Base-by-base conservation (phyloP, 768 basidiomycete species). In the Strobilomyces dryophilus region DNA sequence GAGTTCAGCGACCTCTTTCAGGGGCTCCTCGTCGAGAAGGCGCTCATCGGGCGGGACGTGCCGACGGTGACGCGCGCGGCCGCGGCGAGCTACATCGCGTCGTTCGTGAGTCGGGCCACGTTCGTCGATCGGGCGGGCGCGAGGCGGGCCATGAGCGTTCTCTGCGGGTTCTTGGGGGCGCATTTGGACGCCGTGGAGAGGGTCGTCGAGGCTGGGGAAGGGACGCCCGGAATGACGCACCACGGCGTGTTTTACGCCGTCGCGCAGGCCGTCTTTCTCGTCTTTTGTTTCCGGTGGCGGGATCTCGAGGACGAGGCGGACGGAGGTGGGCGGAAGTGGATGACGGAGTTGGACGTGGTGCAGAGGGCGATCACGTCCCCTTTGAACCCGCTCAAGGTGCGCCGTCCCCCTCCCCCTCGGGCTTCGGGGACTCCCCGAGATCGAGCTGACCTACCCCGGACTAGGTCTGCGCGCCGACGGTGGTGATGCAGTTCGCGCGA, bases 211-310 rank as follows among this genome's bases (percentile, higher is more conserved):
- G 69, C 69, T 6, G 76, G 75, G 8, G 58, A 60, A 29, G 65
- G 58, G 46, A 67, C 58, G 45, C 63, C 65, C 2, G 64, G 62
- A 35, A 70, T 72, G 45, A 66, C 70, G 6, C 73, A 77, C n/a
- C 73, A 87, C 60, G 81, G 79, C 26, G 80, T 95, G 18, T 98
- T 98, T 66, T 98, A 98, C 66, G 93, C 95, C 2, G 87, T 95
- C 31, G 73, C 84, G 0, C 97, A 98, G 64, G 87, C 95, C 0
- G 82, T 94, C 10, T 95, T 99, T 66, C 79, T 98, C 57, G 92
- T 99, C 57, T 99, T 99, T 69, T 98, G 97, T 69, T 99, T 98
- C 72, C 77, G 97, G 11, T 98, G 95, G 95, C 75, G 91, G 55
- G 97, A 98, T 58, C 72, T 98, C 34, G 67, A 82, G 39, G 81